phyloP scores from a whole-genome alignment of 1,284 basidiomycete genomes.

The Anthracocystis panici-leucophaei region DNA sequence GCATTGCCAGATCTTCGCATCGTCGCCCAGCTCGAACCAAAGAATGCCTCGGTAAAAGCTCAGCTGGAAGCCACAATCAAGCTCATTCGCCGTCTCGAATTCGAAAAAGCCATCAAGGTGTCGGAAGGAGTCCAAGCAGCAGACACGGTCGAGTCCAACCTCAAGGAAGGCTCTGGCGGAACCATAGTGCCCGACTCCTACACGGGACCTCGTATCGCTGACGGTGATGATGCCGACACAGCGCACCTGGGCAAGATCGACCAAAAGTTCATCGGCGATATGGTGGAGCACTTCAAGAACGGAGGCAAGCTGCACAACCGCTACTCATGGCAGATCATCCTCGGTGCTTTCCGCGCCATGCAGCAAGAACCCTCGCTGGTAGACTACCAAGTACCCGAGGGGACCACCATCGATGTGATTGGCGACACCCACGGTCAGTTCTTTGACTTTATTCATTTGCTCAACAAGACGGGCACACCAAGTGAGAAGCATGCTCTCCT shows the following conservation, averaged over 20 bases:
- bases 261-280: conserved; percentile 81
- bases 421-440: conserved; percentile 73
- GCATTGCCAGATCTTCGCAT: conserved; percentile 64
- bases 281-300: conserved; percentile 92
- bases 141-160: conserved; percentile 55
- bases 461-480: conserved; percentile 80
- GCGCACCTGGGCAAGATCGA: conserved; percentile 71
- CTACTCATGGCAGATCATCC: conserved; percentile 92
- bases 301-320: conserved; percentile 82
- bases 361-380: conserved; percentile 85
- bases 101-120: conserved; percentile 65
- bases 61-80: conserved; percentile 92
- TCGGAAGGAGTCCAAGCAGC: conserved; percentile 58
- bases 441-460: conserved; percentile 90
- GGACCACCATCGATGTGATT: conserved; percentile 73
- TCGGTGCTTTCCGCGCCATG: conserved; percentile 85
- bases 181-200: conserved; percentile 51
- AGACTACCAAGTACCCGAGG: conserved; percentile 81
- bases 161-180: conserved; percentile 57
- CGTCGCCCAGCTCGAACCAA: conserved; percentile 86
- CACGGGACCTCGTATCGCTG: conserved; percentile 57
- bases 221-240: conserved; percentile 72
- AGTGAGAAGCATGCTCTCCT: conserved; percentile 63
- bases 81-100: conserved; percentile 75
- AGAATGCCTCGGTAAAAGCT: conserved; percentile 81